A percentile compares a stretch with the other conserved stretches of the same genome.
These are phyloP conservation scores for Pseudogymnoascus sp. DNA, from an alignment of 2,329 filamentous ascomycete species.

Conservation along the genomic window DNA sequence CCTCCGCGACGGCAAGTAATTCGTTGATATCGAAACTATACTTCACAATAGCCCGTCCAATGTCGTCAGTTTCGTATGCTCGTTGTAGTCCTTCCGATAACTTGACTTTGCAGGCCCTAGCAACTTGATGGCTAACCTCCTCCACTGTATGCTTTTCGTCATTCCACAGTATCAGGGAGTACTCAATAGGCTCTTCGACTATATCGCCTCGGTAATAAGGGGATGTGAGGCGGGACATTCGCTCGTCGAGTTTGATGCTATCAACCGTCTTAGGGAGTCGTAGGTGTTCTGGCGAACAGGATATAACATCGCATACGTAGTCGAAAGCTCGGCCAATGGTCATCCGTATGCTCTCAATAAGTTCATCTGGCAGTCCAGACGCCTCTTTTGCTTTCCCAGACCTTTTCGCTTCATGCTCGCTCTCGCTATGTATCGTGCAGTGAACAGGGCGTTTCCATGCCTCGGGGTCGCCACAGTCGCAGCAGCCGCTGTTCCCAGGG, in stretches of 20 bases:
- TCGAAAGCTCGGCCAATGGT: conserved; percentile 81
- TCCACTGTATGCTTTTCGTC: conserved; percentile 96
- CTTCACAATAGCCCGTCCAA: conserved; percentile 78
- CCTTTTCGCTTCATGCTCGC: conserved; percentile 36
- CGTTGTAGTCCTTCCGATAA: conserved; percentile 59
- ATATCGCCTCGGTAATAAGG: conserved; percentile 65
- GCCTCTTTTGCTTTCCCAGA: conserved; percentile 51
- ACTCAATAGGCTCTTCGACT: conserved; percentile 59
- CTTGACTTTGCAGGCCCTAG: conserved; percentile 72
- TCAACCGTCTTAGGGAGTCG: conserved; percentile 75
- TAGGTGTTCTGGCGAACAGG: conserved; percentile 92
- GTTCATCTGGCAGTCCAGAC: conserved; percentile 59
- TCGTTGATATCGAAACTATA: conserved; percentile 63
- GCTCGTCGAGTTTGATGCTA: conserved; percentile 74
- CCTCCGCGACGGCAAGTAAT: conserved; percentile 68
- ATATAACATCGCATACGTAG: conserved; percentile 96
- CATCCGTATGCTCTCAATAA: conserved; percentile 69
- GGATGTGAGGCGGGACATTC: conserved; percentile 63
- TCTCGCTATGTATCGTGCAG: conserved; percentile 84
- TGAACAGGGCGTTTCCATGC: conserved; percentile 83
- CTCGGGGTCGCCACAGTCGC: conserved; percentile 92
- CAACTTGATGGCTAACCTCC: conserved; percentile 84
- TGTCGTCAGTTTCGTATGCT: conserved; percentile 80
- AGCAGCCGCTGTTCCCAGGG: conserved; percentile 87
- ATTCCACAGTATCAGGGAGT: conserved; percentile 86